A percentile compares a stretch with the other conserved stretches of the same genome.
These are phyloP conservation scores for Aspergillus carbonarius DNA, from an alignment of 2,329 filamentous ascomycete species.

Conservation along the genomic window DNA sequence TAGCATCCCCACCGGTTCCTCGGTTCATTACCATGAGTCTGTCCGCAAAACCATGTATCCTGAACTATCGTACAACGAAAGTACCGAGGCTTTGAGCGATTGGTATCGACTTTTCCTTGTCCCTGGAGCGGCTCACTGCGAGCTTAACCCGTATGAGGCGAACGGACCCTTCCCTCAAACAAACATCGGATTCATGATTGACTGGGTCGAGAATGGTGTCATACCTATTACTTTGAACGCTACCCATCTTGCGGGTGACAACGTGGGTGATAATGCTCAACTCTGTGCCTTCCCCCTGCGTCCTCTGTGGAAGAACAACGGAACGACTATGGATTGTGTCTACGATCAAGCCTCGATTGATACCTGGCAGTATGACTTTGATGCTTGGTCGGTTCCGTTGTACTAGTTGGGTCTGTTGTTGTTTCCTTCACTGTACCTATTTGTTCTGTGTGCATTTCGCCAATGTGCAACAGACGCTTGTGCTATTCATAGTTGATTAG, in stretches of 20 bases:
- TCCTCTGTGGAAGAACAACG: constrained; percentile 26
- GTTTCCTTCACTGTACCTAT: too few species aligned
- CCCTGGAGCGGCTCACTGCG: constrained; percentile 55
- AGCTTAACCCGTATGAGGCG: constrained; percentile 46
- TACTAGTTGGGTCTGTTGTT: constrained; percentile 12
- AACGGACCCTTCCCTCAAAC: constrained; percentile 45
- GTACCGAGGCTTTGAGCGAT: constrained; percentile 46
- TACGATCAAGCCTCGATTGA: constrained; percentile 16
- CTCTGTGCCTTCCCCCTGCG: constrained; percentile 35
- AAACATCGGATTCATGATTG: constrained; percentile 49
- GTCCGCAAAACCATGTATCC: too few species aligned
- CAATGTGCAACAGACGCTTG: too few species aligned
- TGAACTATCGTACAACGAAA: constrained; percentile 39
- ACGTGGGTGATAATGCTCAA: constrained; percentile 32
- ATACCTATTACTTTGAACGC: constrained; percentile 47
- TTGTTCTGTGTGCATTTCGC: too few species aligned
- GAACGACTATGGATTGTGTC: constrained; percentile 9
- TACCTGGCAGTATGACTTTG: constrained; percentile 17
- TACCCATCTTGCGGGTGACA: constrained; percentile 32
- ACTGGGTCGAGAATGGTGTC: constrained; percentile 54
- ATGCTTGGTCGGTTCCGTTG: constrained; percentile 15
- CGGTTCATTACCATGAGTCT: too few species aligned
- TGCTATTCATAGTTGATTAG: too few species aligned
- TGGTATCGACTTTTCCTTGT: constrained; percentile 58
- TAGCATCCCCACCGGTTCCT: too few species aligned